A percentile compares a stretch with the other conserved stretches of the same genome.
Evolutionary conservation across 2,329 filamentous ascomycete species (phyloP).

Genomic region (Mollisia scopiformis): DNA sequence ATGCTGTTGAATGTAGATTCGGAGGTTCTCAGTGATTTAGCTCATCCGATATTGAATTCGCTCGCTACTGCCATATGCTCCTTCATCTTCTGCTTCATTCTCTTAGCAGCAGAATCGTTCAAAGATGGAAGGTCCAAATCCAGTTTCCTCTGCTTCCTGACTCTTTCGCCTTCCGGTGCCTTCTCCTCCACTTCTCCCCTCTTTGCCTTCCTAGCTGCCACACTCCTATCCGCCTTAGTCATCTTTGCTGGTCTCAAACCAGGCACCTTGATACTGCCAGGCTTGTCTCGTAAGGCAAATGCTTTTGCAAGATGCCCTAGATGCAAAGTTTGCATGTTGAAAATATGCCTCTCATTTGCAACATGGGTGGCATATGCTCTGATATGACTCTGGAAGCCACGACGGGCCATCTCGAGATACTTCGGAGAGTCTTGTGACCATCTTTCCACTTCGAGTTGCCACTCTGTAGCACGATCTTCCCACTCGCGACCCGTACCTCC

Average conservation of each 20-base stretch:
- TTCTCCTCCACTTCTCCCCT: slow-evolving; percentile 40
- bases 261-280: slow-evolving; percentile 73
- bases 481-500: slow-evolving; percentile 55
- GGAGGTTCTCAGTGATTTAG: not conserved
- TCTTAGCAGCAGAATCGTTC: slow-evolving; percentile 60
- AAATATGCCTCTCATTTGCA: slow-evolving; percentile 80
- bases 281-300: slow-evolving; percentile 87
- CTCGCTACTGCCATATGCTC: slow-evolving; percentile 57
- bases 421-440: slow-evolving; percentile 67
- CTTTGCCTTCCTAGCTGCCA: slow-evolving; percentile 39
- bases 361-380: slow-evolving; percentile 94
- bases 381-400: slow-evolving; percentile 89
- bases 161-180: slow-evolving; percentile 37
- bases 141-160: slow-evolving; percentile 39
- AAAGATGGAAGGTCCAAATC: slow-evolving; percentile 43
- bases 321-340: slow-evolving; percentile 90
- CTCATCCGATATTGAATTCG: slow-evolving; percentile 70
- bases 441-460: slow-evolving; percentile 67
- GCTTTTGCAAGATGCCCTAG: slow-evolving; percentile 93
- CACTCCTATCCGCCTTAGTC: slow-evolving; percentile 44
- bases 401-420: slow-evolving; percentile 78
- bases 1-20: not conserved
- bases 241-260: slow-evolving; percentile 45
- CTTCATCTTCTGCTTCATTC: slow-evolving; percentile 67
- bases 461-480: slow-evolving; percentile 69